Evolutionary conservation across 2,329 filamentous ascomycete species (phyloP), one percentile per base, ranked within the genome.

Genomic region (Sordariomycetes sp.): DNA sequence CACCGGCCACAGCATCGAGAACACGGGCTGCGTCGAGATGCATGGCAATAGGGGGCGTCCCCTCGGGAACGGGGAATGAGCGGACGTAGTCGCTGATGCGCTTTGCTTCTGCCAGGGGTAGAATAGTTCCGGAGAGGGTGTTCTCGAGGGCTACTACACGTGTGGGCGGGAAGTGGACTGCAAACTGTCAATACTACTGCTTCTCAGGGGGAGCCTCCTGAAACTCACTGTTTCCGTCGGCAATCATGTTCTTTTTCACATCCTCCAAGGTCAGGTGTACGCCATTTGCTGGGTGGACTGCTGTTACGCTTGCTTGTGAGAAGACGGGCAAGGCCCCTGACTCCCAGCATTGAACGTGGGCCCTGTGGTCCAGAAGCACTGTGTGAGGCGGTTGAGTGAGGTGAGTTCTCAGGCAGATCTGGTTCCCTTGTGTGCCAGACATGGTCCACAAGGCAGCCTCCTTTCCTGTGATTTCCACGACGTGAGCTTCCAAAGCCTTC

Each of bases 131-230:
- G 25, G 72, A 74, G 20, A 92, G 66, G 3, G 86, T 92, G 50
- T 92, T 92, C 51, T 94, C 86, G 30, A 93, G 63, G 35, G 72
- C 75, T 41, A 94, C 82, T 21, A 93, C 70, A 32, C 72, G 72
- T 0, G 86, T 93, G 0, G 86, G 85, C 46, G 81, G 85, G 19
- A 70, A 67, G 53, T 90, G 83, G n/a, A 88, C 72, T 47, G 85
- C 68, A n/a, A n/a, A n/a, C n/a, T n/a, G n/a, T n/a, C n/a, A n/a
- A n/a, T n/a, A n/a, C n/a, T n/a, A n/a, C n/a, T n/a, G n/a, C n/a
- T n/a, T n/a, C n/a, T n/a, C n/a, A n/a, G n/a, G n/a, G n/a, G n/a
- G n/a, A n/a, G n/a, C n/a, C n/a, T n/a, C n/a, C n/a, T n/a, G n/a
- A 20, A 27, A 32, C 47, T 14, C 33, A 50, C 47, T 51, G 23